These are phyloP conservation scores for Pythium brachiatum DNA, from an alignment of 352 stramenopile genomes.

Conservation along the genomic window DNA sequence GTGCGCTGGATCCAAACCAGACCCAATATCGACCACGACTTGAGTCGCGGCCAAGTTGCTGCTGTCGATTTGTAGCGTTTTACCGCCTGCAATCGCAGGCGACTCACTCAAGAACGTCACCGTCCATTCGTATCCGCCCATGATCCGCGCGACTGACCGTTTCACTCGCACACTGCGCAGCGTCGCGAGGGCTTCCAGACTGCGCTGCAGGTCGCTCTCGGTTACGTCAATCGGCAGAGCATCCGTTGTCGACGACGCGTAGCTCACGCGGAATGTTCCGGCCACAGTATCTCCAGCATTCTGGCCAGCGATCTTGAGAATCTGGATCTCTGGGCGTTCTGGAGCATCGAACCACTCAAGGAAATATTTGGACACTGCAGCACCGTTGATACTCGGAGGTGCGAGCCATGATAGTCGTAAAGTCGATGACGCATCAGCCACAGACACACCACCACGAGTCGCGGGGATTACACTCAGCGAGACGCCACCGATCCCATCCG, in stretches of 20 bases:
- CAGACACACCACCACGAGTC: slow-evolving; percentile 16
- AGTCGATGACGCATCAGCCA: slow-evolving; percentile 35
- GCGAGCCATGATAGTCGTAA: slow-evolving; percentile 60
- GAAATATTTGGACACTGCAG: slow-evolving; percentile 55
- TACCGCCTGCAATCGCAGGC: slow-evolving; percentile 34
- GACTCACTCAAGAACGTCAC: slow-evolving; percentile 72
- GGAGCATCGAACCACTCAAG: slow-evolving; percentile 72
- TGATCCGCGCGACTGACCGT: slow-evolving; percentile 35
- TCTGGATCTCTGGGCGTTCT: slow-evolving; percentile 56
- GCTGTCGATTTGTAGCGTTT: slow-evolving; percentile 40
- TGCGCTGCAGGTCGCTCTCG: slow-evolving; percentile 62
- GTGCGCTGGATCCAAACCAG: slow-evolving; percentile 38
- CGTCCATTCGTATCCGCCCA: slow-evolving; percentile 69
- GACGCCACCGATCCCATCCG: slow-evolving; percentile 49
- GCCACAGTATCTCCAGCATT: slow-evolving; percentile 33
- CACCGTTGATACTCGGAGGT: slow-evolving; percentile 38
- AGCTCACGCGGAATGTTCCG: slow-evolving; percentile 80
- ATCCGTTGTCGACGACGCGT: slow-evolving; percentile 44
- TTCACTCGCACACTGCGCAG: slow-evolving; percentile 80
- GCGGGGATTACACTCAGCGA: slow-evolving; percentile 50
- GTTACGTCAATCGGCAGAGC: slow-evolving; percentile 50
- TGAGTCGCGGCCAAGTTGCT: slow-evolving; percentile 34
- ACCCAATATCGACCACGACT: slow-evolving; percentile 39
- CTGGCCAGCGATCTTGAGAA: slow-evolving; percentile 60
- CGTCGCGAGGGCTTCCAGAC: slow-evolving; percentile 48